These are phyloP conservation scores for Nothophoma quercina DNA, from an alignment of 2,329 filamentous ascomycete species.

Conservation along the genomic window DNA sequence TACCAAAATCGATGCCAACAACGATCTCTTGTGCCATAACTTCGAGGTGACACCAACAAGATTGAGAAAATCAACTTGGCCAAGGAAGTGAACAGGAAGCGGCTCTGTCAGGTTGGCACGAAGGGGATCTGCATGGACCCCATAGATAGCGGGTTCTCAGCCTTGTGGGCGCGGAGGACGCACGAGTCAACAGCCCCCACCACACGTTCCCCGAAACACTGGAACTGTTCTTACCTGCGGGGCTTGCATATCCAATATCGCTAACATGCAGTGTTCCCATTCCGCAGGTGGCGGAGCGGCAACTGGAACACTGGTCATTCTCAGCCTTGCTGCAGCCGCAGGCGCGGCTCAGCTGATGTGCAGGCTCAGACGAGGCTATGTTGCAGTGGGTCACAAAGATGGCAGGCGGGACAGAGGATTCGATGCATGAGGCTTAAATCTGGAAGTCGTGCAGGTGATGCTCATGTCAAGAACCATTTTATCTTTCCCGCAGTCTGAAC, in stretches of 20 bases:
- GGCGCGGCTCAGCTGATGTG: neutral
- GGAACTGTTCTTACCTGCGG: neutral
- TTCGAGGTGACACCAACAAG: no score
- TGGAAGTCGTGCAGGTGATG: no score
- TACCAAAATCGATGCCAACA: slow-evolving; percentile 44
- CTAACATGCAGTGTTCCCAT: neutral
- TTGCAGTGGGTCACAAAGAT: neutral
- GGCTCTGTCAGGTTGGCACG: no score
- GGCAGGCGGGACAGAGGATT: no score
- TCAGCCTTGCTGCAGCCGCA: neutral
- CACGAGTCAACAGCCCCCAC: neutral
- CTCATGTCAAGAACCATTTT: no score
- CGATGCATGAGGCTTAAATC: no score
- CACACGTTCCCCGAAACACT: neutral
- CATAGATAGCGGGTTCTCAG: neutral
- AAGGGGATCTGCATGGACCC: neutral
- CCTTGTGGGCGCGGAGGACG: no score
- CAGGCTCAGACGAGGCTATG: neutral
- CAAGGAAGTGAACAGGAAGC: no score
- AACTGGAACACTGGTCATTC: neutral
- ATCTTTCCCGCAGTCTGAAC: no score
- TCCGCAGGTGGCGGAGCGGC: no score
- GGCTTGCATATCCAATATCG: neutral
- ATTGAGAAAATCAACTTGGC: no score
- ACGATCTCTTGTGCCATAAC: slow-evolving; percentile 2